A percentile compares a stretch with the other conserved stretches of the same genome.
Evolutionary conservation across 345 rosid genomes (phyloP).

Genomic region (Salix suchowensis): DNA sequence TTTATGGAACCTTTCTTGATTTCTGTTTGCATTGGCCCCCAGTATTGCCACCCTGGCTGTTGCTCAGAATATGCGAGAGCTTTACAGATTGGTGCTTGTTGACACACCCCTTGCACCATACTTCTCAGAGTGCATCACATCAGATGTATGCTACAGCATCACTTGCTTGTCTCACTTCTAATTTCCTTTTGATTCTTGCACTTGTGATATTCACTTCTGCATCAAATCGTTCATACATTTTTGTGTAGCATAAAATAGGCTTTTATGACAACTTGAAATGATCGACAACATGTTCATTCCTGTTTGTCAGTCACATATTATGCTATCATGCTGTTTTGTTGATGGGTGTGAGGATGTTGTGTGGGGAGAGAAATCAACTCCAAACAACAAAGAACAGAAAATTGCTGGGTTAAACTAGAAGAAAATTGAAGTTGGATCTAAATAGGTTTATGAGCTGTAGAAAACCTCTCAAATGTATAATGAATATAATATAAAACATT

Average conservation of each 20-base stretch:
- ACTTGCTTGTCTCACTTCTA: neutral
- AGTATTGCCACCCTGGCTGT: slow-evolving; percentile 98
- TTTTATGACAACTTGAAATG: neutral
- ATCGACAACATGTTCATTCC: neutral
- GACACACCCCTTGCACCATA: slow-evolving; percentile 99
- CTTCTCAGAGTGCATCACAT: slow-evolving; percentile 94
- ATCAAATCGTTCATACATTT: neutral
- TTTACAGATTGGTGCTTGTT: slow-evolving; percentile 92
- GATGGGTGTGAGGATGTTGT: too few species aligned
- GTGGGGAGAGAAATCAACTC: too few species aligned
- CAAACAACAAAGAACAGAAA: too few species aligned
- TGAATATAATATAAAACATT: too few species aligned
- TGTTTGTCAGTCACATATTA: too few species aligned
- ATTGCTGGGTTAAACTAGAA: too few species aligned
- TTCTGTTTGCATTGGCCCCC: slow-evolving; percentile 10
- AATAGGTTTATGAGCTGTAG: too few species aligned
- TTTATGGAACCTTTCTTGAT: neutral
- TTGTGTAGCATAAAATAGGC: neutral
- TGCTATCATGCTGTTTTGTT: too few species aligned
- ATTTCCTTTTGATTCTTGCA: neutral
- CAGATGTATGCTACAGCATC: slow-evolving; percentile 52
- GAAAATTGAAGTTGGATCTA: too few species aligned
- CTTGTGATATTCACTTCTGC: neutral
- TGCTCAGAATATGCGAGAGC: slow-evolving; percentile 99
- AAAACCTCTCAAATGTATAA: too few species aligned